phyloP scores from a whole-genome alignment of 495 filamentous ascomycete species.

The Poronia punctata region DNA sequence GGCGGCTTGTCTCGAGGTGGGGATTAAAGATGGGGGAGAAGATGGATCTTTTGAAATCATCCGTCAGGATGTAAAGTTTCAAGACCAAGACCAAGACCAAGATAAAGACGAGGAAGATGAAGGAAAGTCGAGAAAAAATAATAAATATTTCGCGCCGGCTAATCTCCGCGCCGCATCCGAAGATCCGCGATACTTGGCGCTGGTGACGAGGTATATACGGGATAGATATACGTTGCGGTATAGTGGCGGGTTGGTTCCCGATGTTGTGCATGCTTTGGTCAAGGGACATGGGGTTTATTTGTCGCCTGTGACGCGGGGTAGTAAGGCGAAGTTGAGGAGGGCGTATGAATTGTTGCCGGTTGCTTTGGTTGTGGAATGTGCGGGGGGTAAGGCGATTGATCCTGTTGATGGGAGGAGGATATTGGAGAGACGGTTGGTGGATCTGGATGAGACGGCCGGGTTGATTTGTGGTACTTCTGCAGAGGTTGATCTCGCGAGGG shows the following conservation, averaged over 20 bases:
- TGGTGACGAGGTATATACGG: constrained; percentile 34
- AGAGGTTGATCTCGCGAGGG: constrained; percentile 36
- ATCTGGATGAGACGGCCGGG: constrained; percentile 40
- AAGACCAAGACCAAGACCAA: constrained; percentile 11
- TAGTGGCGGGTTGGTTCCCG: constrained; percentile 46
- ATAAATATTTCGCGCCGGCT: constrained; percentile 51
- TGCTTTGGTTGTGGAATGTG: constrained; percentile 46
- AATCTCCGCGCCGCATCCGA: constrained; percentile 44
- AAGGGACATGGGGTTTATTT: constrained; percentile 48
- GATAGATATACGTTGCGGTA: constrained; percentile 45
- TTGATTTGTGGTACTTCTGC: constrained; percentile 41
- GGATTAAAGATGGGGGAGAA: constrained; percentile 18
- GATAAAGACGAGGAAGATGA: neutral
- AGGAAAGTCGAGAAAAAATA: constrained; percentile 26
- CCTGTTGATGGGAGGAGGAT: constrained; percentile 30
- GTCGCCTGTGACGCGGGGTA: constrained; percentile 37
- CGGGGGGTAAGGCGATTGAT: constrained; percentile 42
- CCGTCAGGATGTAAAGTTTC: constrained; percentile 24
- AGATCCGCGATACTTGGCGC: constrained; percentile 30
- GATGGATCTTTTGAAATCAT: constrained; percentile 24
- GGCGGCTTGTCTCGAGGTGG: constrained; percentile 36
- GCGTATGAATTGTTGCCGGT: constrained; percentile 46
- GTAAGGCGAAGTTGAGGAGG: constrained; percentile 43
- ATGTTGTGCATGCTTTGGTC: constrained; percentile 44
- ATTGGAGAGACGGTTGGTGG: constrained; percentile 25